Base-by-base conservation (phyloP, 2,329 filamentous ascomycete species). In the Macrophomina tecta region DNA sequence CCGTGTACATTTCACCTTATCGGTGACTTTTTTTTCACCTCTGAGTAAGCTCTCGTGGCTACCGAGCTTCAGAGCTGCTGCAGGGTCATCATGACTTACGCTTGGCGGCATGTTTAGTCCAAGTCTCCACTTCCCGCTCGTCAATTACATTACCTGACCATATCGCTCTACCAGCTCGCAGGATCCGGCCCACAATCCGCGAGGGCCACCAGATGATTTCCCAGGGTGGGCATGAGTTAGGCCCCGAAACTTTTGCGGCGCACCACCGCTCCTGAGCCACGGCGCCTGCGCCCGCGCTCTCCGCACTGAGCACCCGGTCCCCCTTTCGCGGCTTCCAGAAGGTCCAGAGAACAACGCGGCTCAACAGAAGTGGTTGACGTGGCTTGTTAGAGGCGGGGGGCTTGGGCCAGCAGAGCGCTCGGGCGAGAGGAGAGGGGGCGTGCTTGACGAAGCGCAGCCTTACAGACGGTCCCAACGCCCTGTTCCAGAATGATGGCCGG, bases 401-500 rank as follows among this genome's bases (percentile, higher is more conserved):
- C 58, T 49, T 28, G 45, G 58, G 58, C 58, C 58, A 62, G 58
- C 58, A 48, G 58, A 28, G 23, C 12, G 16, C 14, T 32, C 32
- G 18, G 6, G 55, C 40, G 46, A 30, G 18, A 23, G 18, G 23
- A 3, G 23, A n/a, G 58, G 42, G 58, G 11, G n/a, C 58, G 45
- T 60, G 58, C 58, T 38, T 49, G 58, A 62, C 28, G 61, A 52
- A 32, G 61, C 61, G 49, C 61, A 64, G 61, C 61, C 61, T 64
- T 64, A 64, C 42, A 36, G n/a, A n/a, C 45, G 58, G 30, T 62
- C 42, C 45, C 58, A 32, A 62, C 58, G 58, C 58, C 42, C 42
- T 48, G 58, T 49, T 62, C 58, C 42, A 62, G 58, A 23, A 8
- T 34, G 58, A 45, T 8, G 58, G 58, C 30, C 30, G 45, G 58